Base-by-base conservation (phyloP, 495 filamentous ascomycete species). In the Neurospora intermedia region DNA sequence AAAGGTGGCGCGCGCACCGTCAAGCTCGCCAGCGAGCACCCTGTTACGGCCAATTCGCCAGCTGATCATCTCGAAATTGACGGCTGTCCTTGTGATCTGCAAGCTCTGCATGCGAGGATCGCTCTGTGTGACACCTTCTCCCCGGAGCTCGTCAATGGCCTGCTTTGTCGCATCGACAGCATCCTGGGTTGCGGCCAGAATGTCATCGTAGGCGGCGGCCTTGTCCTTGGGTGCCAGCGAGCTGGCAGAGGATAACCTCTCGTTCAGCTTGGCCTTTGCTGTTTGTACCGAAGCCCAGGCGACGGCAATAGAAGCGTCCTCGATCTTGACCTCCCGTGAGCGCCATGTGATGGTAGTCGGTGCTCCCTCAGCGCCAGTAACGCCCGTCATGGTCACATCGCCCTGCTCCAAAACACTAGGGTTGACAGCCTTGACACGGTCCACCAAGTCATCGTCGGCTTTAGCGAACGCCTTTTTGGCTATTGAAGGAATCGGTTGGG, bases 11-110 rank as follows among this genome's bases (percentile, higher is more conserved):
- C 85, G 78, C 11, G 91, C 85, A 7, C 93, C 94, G 75, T 97
- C 93, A 72, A 91, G 85, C 45, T 88, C 85, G 43, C 94, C 94
- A 72, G 93, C 91, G 42, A 99, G 84, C 0, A 96, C 91, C 70
- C 96, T 87, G 79, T 99, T 98, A 54, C 96, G 90, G 43, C 94
- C 96, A 74, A 98, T 91, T 77, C 96, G 88, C 96, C 95, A 98
- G 78, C 92, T 93, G 69, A 99, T 90, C 80, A 98, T 87, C 75
- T 90, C 91, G 79, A 95, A 98, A 80, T 96, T 96, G 39, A 98
- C 93, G 2, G 94, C 93, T 0, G 96, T 97, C 27, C 92, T 90
- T 7, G 94, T 97, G 73, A 98, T 92, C 70, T 97, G 94, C 54
- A 99, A 84, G 73, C 93, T 90, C 81, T 99, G 96, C 91, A 98